These are phyloP conservation scores for Phialophora chinensis DNA, from an alignment of 2,329 filamentous ascomycete genomes.

Conservation along the genomic window DNA sequence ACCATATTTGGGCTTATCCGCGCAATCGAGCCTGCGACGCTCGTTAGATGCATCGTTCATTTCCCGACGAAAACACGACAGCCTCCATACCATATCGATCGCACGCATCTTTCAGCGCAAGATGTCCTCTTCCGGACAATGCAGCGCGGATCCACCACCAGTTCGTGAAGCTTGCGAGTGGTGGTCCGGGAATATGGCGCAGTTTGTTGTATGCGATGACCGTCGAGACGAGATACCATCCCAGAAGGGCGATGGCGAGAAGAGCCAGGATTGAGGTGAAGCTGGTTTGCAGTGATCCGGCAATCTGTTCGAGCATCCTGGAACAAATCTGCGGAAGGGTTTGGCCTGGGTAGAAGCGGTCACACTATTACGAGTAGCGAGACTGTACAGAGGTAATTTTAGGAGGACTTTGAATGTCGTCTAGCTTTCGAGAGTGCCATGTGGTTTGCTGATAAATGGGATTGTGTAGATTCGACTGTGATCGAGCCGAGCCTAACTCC, in stretches of 20 bases:
- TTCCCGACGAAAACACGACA: neutral
- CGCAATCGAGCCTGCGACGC: constrained; percentile 43
- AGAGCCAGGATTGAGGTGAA: constrained; percentile 13
- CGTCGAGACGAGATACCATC: constrained; percentile 13
- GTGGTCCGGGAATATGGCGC: constrained; percentile 26
- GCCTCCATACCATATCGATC: constrained; percentile 24
- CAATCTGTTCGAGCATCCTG: constrained; percentile 20
- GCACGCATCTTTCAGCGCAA: constrained; percentile 22
- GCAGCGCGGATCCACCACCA: constrained; percentile 32
- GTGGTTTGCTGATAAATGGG: neutral
- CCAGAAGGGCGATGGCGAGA: constrained; percentile 7
- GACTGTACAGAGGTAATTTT: neutral
- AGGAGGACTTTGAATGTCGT: neutral
- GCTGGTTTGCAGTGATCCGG: constrained; percentile 14
- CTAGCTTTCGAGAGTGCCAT: neutral
- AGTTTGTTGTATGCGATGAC: constrained; percentile 21
- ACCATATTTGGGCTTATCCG: constrained; percentile 57
- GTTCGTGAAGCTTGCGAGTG: constrained; percentile 25
- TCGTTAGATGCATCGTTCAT: neutral
- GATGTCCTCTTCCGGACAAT: constrained; percentile 16
- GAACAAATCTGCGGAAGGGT: neutral
- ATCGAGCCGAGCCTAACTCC: neutral
- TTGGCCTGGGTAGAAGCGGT: neutral
- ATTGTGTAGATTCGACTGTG: neutral
- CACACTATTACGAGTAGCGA: neutral